phyloP scores from a whole-genome alignment of 805 yeast genomes.

The Zygotorulaspora florentina region DNA sequence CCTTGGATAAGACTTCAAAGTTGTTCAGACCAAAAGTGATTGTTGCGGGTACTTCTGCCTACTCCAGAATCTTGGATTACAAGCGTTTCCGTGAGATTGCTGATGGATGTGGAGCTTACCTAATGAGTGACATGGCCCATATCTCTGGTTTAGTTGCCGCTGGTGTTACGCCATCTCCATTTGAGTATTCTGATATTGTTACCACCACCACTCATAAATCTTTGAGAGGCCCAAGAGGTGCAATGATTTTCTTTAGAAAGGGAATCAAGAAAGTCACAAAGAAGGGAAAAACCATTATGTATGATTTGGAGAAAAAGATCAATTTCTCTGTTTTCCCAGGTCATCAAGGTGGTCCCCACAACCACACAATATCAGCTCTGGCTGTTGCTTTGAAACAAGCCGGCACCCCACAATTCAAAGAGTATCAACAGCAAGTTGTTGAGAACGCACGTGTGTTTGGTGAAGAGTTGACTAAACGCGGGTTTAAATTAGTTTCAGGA shows the following conservation, averaged over 20 bases:
- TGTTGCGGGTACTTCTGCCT: constrained; percentile 97
- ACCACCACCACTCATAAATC: constrained; percentile 98
- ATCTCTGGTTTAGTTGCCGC: constrained; percentile 95
- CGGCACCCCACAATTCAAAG: constrained; percentile 77
- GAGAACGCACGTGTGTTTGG: constrained; percentile 79
- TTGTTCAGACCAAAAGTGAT: constrained; percentile 91
- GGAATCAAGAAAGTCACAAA: constrained; percentile 80
- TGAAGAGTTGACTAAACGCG: constrained; percentile 55
- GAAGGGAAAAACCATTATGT: constrained; percentile 78
- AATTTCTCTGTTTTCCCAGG: constrained; percentile 98
- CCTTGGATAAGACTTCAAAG: constrained; percentile 72
- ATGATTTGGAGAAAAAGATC: constrained; percentile 86
- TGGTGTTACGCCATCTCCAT: constrained; percentile 89
- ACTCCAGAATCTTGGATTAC: constrained; percentile 87
- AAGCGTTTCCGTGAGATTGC: constrained; percentile 86
- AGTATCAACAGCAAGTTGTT: constrained; percentile 79
- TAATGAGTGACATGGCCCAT: constrained; percentile 95
- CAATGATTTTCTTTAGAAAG: constrained; percentile 95
- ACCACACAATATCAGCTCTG: constrained; percentile 93
- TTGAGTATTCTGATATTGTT: constrained; percentile 89
- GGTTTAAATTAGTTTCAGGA: constrained; percentile 74
- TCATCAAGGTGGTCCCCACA: constrained; percentile 99
- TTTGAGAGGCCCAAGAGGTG: constrained; percentile 98
- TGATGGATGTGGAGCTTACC: constrained; percentile 87
- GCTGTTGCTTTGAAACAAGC: constrained; percentile 96